Evolutionary conservation across 164 flowering plant genomes (phyloP), one percentile per base, ranked within the genome.

Genomic region (Paratinospora sagittata): DNA sequence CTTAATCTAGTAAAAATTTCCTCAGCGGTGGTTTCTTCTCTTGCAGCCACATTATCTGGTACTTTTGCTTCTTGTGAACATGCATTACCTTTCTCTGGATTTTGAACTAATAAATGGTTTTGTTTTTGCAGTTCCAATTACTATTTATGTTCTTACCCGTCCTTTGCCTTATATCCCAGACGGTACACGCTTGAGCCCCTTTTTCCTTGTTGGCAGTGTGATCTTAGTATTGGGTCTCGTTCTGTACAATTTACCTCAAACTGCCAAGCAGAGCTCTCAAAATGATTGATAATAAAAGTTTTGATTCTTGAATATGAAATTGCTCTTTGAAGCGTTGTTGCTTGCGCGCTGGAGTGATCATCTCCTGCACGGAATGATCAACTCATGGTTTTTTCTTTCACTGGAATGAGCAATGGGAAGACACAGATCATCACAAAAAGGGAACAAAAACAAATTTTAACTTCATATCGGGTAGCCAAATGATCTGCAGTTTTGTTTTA

Each of bases 11-110:
- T 93, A 24, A 91, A 87, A 74, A 76, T 77, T 45, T 88, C 93
- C 24, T 86, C 96, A 13, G 96, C 96, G 0, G 89, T 91, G 74
- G 85, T 89, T 75, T 71, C 98, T 55, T 88, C 96, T 58, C 96
- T 93, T 71, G 85, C 83, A 16, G 78, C 82, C 43, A 84, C 83
- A 73, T 68, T 87, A 72, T 78, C 98, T 87, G 98, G 98, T 90
- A 36, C 75, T 67, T 68, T 65, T 74, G 71, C 74, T 78, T 27
- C 12, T 14, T 13, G 39, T 39, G 16, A 37, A 34, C 68, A 17
- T 14, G 3, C 11, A 2, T 9, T 16, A 3, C 23, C 3, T 27
- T n/a, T 21, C 16, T 41, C 27, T 37, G 3, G 21, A 11, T 58
- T 39, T 55, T 39, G 19, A 14, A 17, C 67, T 70, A 47, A 19